Evolutionary conservation across 305 asterid genomes (phyloP).

Genomic region (Ajuga reptans): DNA sequence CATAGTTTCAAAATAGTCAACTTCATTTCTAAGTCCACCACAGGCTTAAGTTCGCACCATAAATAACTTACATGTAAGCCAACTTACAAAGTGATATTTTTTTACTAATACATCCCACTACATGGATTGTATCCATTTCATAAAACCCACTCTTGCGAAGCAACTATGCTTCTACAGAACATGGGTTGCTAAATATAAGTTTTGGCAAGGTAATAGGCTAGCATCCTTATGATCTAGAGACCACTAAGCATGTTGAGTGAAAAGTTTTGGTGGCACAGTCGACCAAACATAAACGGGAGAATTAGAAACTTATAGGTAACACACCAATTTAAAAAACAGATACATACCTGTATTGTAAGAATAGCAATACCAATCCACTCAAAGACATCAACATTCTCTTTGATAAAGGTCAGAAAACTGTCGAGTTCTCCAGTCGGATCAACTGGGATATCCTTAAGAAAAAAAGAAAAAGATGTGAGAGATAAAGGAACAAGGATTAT

Average conservation of each 20-base stretch:
- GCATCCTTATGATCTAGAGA: neutral
- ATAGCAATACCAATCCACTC: constrained; percentile 59
- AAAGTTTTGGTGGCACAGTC: neutral
- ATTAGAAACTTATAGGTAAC: neutral
- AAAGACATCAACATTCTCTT: constrained; percentile 52
- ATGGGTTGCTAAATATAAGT: neutral
- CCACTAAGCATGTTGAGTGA: neutral
- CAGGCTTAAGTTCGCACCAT: neutral
- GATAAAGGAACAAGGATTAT: constrained; percentile 16
- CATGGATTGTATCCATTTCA: neutral
- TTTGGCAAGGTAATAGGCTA: neutral
- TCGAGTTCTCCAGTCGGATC: constrained; percentile 86
- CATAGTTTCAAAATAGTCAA: neutral
- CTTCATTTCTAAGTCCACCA: neutral
- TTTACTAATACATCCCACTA: neutral
- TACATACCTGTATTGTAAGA: constrained; percentile 61
- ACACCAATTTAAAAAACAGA: constrained; percentile 20
- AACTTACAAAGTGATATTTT: neutral
- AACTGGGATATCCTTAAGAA: constrained; percentile 52
- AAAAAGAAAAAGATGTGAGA: constrained; percentile 3
- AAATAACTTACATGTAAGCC: neutral
- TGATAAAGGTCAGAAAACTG: constrained; percentile 39
- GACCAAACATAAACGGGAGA: neutral
- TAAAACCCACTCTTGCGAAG: constrained; percentile 6
- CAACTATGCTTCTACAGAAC: neutral